Evolutionary conservation across 176 grass and related monocot genomes (phyloP).

Genomic region (Elaeis guineensis): DNA sequence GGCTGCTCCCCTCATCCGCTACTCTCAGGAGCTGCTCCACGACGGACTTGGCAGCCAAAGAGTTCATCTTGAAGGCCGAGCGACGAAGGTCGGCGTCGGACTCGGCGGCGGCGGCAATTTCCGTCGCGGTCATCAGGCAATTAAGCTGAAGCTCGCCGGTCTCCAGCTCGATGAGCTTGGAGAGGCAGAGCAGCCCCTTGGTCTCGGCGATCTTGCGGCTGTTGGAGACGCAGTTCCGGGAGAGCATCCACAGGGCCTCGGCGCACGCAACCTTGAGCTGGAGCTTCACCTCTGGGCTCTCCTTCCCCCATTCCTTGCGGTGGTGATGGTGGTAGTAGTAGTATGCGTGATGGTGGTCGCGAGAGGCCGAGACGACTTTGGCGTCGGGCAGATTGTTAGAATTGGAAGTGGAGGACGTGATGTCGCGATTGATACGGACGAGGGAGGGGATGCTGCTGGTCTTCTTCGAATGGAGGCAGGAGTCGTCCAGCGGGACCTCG

Average conservation of each 20-base stretch:
- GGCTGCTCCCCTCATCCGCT: constrained; percentile 2
- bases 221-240: constrained; percentile 1
- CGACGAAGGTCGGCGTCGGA: constrained; percentile 16
- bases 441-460: constrained; percentile 12
- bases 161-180: constrained; percentile 14
- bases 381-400: background rate
- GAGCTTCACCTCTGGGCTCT: constrained; percentile 22
- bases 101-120: constrained; percentile 11
- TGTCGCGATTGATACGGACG: background rate
- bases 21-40: constrained; percentile 17
- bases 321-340: constrained; percentile 7
- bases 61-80: constrained; percentile 20
- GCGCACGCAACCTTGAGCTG: constrained; percentile 18
- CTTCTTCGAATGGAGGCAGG: background rate
- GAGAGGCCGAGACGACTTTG: background rate
- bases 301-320: constrained; percentile 14
- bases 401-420: background rate
- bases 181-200: constrained; percentile 14
- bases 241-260: constrained; percentile 24
- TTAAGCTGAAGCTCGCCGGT: constrained; percentile 17
- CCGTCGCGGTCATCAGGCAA: constrained; percentile 15
- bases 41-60: constrained; percentile 11
- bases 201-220: constrained; percentile 21
- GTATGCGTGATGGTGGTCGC: background rate
- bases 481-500: constrained; percentile 9